Base-by-base conservation (phyloP, 2,329 filamentous ascomycete genomes). In the Hypoxylon sp. region DNA sequence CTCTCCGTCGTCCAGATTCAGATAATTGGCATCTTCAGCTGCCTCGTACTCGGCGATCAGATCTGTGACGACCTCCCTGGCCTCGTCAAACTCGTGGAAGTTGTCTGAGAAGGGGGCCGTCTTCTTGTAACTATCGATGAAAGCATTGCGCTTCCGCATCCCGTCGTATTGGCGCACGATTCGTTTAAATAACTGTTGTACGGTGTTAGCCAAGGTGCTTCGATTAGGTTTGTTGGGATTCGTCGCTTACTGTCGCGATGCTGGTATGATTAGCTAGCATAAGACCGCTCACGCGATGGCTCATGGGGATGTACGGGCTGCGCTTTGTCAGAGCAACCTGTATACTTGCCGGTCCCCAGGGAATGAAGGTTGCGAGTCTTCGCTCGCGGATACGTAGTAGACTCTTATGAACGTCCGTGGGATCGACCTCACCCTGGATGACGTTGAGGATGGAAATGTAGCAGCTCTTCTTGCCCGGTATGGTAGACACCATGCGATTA, bases 361-460 rank as follows among this genome's bases (percentile, higher is more conserved):
- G 95, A 63, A 99, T 99, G 72, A 99, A 99, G 0, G 92, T 96
- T 8, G 95, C 96, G 50, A 99, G 83, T 58, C 92, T 88, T 46
- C 95, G 89, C 80, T 99, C 95, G 46, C 95, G 89, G 71, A 99
- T 99, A 64, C 95, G 91, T 56, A 99, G 86, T 55, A 99, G 81
- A 64, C 94, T 98, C 84, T 99, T 99, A 81, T 99, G 95, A 54
- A 99, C 91, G 76, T 99, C 96, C 2, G 94, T 98, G 7, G 95
- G 94, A 73, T 99, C 96, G 33, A 96, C 95, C 75, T 99, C 95
- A 70, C 95, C 95, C 80, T 98, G 95, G 69, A 99, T 99, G 69
- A 99, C 97, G 76, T 99, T 98, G 62, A 99, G 82, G 67, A 99
- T 98, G 43, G 92, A 97, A 72, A 99, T 98, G 79, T 99, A 99